These are phyloP conservation scores for Aspergillus japonicus DNA, from an alignment of 2,329 filamentous ascomycete species.

Conservation along the genomic window DNA sequence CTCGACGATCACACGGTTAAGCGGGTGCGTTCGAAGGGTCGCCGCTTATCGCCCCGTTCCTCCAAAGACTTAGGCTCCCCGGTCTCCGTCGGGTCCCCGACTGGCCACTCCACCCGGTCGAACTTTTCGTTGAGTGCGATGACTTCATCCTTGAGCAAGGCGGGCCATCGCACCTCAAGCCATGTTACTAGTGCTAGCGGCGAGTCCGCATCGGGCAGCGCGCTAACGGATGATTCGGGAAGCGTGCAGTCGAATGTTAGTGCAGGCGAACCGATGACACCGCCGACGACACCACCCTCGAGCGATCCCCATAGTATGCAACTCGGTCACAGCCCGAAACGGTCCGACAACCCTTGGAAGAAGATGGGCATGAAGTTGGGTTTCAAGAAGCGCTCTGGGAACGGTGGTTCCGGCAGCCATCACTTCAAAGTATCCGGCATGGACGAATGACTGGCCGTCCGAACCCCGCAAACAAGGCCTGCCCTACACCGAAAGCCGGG, in stretches of 20 bases:
- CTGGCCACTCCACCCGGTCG: constrained; percentile 28
- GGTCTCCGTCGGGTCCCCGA: constrained; percentile 24
- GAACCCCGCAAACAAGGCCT: neutral
- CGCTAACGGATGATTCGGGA: constrained; percentile 48
- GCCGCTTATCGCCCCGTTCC: constrained; percentile 33
- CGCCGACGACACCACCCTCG: constrained; percentile 51
- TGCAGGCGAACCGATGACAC: constrained; percentile 49
- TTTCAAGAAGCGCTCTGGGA: constrained; percentile 40
- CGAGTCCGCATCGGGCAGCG: constrained; percentile 38
- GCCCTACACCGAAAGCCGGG: neutral
- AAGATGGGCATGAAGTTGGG: constrained; percentile 53
- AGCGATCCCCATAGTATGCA: constrained; percentile 38
- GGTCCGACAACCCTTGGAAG: constrained; percentile 52
- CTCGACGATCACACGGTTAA: constrained; percentile 33
- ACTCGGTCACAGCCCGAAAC: constrained; percentile 39
- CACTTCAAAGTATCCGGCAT: constrained; percentile 25
- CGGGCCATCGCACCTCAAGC: constrained; percentile 34
- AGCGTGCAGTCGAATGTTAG: constrained; percentile 43
- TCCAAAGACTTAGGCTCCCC: constrained; percentile 33
- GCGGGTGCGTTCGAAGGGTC: constrained; percentile 27
- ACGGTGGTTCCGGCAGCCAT: constrained; percentile 24
- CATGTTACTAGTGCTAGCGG: constrained; percentile 38
- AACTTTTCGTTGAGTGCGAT: constrained; percentile 33
- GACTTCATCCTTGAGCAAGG: constrained; percentile 33
- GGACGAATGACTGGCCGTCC: constrained; percentile 24